Conservation (phyloP, 305 asterid species). For the Solanum hybrid region DNA sequence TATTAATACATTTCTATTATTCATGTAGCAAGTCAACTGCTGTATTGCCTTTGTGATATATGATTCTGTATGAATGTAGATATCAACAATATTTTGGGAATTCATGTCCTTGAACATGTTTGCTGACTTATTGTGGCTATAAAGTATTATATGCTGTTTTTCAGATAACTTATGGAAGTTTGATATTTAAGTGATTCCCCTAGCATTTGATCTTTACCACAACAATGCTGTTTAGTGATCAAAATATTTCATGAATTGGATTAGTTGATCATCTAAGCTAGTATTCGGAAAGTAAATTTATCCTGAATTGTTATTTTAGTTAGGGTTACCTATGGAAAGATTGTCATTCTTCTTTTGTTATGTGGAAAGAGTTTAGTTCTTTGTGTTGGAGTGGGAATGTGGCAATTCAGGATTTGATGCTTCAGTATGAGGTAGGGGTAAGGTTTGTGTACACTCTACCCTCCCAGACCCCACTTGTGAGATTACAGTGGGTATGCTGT, state of each 20-base stretch:
- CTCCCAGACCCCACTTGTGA: neutral
- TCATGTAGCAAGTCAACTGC: neutral
- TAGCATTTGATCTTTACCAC: neutral
- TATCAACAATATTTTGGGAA: neutral
- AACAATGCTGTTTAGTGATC: neutral
- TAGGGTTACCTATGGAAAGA: neutral
- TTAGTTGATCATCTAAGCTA: neutral
- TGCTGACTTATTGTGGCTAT: neutral
- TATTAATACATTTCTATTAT: neutral
- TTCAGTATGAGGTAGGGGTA: neutral
- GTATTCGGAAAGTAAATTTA: neutral
- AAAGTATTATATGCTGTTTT: neutral
- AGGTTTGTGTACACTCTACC: neutral
- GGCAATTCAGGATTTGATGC: neutral
- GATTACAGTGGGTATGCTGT: neutral
- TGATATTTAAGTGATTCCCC: neutral
- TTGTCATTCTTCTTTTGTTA: neutral
- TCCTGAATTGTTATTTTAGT: neutral
- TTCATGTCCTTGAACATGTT: neutral
- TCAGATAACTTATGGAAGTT: neutral
- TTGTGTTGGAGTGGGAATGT: neutral
- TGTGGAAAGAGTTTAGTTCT: neutral
- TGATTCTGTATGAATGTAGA: neutral
- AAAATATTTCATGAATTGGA: neutral
- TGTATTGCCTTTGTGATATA: neutral